Conservation (phyloP, 75 land plant genomes). For the Gnetum montanum region DNA sequence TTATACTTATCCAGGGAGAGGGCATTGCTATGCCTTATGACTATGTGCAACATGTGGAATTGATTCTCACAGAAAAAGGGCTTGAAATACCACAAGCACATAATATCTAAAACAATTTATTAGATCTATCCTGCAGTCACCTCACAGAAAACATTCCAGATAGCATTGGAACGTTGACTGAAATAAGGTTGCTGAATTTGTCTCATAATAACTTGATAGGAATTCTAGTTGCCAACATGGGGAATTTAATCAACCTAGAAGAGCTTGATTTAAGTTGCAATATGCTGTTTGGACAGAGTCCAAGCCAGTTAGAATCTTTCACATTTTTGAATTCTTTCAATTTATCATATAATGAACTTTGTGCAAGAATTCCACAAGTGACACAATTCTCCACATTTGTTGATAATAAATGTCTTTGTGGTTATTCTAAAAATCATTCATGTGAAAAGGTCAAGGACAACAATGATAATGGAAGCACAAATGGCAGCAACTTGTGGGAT, state of each 20-base stretch:
- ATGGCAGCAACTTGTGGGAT: too few relatives aligned
- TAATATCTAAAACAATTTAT: constrained; percentile 7
- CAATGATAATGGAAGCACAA: too few relatives aligned
- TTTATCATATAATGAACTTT: constrained; percentile 13
- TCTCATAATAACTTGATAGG: constrained; percentile 18
- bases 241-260: constrained; percentile 10
- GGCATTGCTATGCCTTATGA: not conserved
- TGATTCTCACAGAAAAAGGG: not conserved
- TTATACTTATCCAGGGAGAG: not conserved
- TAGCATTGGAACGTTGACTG: constrained; percentile 9
- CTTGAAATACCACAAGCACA: too few relatives aligned
- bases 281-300: constrained; percentile 4
- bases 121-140: constrained; percentile 9
- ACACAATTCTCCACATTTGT: constrained; percentile 16
- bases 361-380: constrained; percentile 17
- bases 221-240: constrained; percentile 6
- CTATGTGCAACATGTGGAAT: not conserved
- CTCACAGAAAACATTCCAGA: constrained; percentile 12
- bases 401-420: constrained; percentile 18
- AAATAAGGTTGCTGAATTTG: constrained; percentile 16
- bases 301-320: constrained; percentile 8
- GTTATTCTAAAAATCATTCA: too few relatives aligned
- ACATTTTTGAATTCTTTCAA: constrained; percentile 14
- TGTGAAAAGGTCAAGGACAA: too few relatives aligned
- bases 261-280: constrained; percentile 14